These are phyloP conservation scores for Russula sp. DNA, from an alignment of 768 basidiomycete species.

Conservation along the genomic window DNA sequence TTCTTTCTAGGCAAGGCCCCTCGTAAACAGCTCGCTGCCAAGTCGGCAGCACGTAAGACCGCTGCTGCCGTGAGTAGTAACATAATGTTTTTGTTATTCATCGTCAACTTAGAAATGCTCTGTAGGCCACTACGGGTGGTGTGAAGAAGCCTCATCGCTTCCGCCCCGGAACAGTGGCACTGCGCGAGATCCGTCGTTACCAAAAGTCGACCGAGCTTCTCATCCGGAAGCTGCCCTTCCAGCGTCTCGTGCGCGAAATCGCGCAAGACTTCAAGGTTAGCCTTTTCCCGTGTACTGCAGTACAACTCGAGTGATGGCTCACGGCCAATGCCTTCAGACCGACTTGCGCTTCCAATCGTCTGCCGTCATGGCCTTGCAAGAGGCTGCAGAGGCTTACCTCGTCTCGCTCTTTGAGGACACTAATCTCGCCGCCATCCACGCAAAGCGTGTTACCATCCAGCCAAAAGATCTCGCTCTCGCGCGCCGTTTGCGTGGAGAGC, in stretches of 20 bases:
- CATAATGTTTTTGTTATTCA: background rate
- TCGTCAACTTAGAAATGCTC: background rate
- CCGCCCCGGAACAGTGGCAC: constrained; percentile 36
- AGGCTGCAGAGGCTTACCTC: constrained; percentile 47
- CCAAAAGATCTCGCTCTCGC: constrained; percentile 51
- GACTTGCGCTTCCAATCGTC: constrained; percentile 62
- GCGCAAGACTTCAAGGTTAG: constrained; percentile 59
- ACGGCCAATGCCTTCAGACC: constrained; percentile 31
- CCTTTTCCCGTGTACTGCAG: background rate
- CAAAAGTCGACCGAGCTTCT: constrained; percentile 38
- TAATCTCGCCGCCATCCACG: constrained; percentile 49
- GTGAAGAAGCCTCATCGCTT: constrained; percentile 53
- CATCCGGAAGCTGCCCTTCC: constrained; percentile 54
- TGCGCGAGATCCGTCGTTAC: constrained; percentile 37
- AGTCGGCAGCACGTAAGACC: constrained; percentile 58
- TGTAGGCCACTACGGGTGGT: constrained; percentile 46
- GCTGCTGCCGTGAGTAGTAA: constrained; percentile 34
- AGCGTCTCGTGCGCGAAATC: constrained; percentile 58
- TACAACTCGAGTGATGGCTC: background rate
- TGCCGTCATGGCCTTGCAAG: constrained; percentile 56
- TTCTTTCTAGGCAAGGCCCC: constrained; percentile 46
- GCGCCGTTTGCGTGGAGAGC: constrained; percentile 43
- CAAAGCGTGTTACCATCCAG: constrained; percentile 49
- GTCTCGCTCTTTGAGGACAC: constrained; percentile 42
- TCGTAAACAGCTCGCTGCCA: constrained; percentile 66